These are phyloP conservation scores for Fusarium sp. DNA, from an alignment of 2,329 filamentous ascomycete species.

Conservation along the genomic window DNA sequence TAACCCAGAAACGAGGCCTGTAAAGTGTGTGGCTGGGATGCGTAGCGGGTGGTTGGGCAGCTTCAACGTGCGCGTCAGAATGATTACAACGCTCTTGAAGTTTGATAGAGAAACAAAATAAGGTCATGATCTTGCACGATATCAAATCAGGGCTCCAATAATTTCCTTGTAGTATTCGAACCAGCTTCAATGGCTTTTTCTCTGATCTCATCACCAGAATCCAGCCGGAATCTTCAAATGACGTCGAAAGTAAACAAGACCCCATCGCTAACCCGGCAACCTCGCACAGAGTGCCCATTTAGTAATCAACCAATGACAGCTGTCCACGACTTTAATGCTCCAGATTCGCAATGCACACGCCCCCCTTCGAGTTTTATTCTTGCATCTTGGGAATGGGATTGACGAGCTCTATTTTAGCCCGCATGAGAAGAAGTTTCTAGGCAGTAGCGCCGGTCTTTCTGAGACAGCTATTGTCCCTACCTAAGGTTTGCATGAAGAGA, in stretches of 20 bases:
- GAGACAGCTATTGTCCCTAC: neutral
- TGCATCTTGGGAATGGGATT: slow-evolving; percentile 8
- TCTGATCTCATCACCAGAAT: neutral
- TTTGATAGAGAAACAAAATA: neutral
- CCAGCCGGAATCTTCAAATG: slow-evolving; percentile 28
- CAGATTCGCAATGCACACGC: slow-evolving; percentile 23
- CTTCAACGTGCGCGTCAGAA: slow-evolving; percentile 9
- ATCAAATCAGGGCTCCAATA: neutral
- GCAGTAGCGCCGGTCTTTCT: neutral
- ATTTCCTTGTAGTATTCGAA: neutral
- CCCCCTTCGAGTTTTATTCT: slow-evolving; percentile 12
- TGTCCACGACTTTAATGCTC: slow-evolving; percentile 22
- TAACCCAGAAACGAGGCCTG: slow-evolving; percentile 44
- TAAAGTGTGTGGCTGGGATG: slow-evolving; percentile 42
- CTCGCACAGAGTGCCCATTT: neutral
- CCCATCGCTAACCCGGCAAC: slow-evolving; percentile 40
- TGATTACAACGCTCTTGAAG: neutral
- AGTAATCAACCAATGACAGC: slow-evolving; percentile 25
- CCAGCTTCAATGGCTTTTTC: neutral
- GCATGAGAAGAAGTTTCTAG: slow-evolving; percentile 13
- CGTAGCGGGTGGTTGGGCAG: slow-evolving; percentile 32
- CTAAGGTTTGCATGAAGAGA: neutral
- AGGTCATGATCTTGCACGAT: neutral
- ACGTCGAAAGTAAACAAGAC: slow-evolving; percentile 48
- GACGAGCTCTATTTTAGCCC: slow-evolving; percentile 8